A percentile compares a stretch with the other conserved stretches of the same genome.
phyloP scores from a whole-genome alignment of 176 grass and related monocot genomes.

The Miscanthus lutarioriparius region DNA sequence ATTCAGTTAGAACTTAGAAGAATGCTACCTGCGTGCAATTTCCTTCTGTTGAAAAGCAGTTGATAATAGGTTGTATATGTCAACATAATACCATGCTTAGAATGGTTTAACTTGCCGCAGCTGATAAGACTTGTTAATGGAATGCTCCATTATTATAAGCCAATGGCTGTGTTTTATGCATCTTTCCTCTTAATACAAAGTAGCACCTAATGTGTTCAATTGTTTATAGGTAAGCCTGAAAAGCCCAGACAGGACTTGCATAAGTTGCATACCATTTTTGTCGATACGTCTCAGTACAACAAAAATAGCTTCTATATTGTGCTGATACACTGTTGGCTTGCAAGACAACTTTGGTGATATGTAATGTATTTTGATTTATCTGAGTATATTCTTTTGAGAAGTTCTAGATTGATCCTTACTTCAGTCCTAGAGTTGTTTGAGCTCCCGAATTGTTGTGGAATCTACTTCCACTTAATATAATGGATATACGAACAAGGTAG shows the following conservation, averaged over 20 bases:
- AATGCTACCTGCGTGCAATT: not conserved
- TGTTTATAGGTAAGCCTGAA: not conserved
- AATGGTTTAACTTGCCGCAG: not conserved
- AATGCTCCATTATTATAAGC: not conserved
- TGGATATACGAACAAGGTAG: not conserved
- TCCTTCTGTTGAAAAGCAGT: slow-evolving; percentile 1
- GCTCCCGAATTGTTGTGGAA: not conserved
- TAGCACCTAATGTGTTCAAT: not conserved
- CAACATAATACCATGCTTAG: slow-evolving; percentile 8
- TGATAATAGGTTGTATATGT: not conserved
- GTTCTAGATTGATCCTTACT: not conserved
- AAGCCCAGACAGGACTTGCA: not conserved
- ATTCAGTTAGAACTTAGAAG: not conserved
- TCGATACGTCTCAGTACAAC: not conserved
- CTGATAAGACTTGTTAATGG: not conserved
- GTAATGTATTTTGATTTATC: not conserved
- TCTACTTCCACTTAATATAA: not conserved
- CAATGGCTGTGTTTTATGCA: not conserved
- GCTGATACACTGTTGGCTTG: not conserved
- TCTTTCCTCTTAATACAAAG: not conserved
- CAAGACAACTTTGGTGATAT: not conserved
- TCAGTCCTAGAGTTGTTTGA: not conserved
- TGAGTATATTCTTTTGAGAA: not conserved
- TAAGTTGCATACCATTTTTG: not conserved
- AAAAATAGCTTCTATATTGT: not conserved